Evolutionary conservation across 1,284 basidiomycete species (phyloP).

Genomic region (Irpex sp.): DNA sequence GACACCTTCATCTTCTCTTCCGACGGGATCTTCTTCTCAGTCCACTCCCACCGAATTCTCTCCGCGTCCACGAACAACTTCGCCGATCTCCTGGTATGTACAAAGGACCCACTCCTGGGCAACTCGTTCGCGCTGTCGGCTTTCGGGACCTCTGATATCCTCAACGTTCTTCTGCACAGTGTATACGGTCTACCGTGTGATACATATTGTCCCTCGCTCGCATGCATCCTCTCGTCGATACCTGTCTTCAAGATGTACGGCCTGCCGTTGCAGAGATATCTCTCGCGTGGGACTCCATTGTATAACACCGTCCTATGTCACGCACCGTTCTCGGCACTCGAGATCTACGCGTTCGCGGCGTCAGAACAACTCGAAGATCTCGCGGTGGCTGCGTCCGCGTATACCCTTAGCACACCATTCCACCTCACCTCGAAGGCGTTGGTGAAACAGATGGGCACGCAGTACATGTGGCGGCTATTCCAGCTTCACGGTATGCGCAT

Average conservation of each 20-base stretch:
- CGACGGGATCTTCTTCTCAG: too few relatives aligned
- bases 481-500: too few relatives aligned
- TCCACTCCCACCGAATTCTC: too few relatives aligned
- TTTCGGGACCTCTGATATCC: conserved; percentile 12
- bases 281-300: conserved; percentile 23
- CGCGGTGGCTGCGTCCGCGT: conserved; percentile 31
- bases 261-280: conserved; percentile 17
- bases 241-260: conserved; percentile 27
- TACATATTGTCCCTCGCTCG: conserved; percentile 26
- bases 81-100: too few relatives aligned
- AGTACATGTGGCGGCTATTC: conserved; percentile 32
- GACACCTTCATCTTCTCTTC: too few relatives aligned
- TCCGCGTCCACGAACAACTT: too few relatives aligned
- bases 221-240: conserved; percentile 25
- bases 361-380: conserved; percentile 29
- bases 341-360: conserved; percentile 35
- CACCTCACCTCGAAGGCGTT: conserved; percentile 30
- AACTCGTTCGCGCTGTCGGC: too few relatives aligned
- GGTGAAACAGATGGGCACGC: conserved; percentile 32
- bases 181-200: conserved; percentile 29
- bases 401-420: conserved; percentile 32
- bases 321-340: conserved; percentile 25
- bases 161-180: conserved; percentile 34
- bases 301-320: conserved; percentile 27
- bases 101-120: too few relatives aligned